Percentiles rank a stretch among this genome's conserved stretches.
Conservation (phyloP, 768 basidiomycete species). For the Pluteus cervinus region DNA sequence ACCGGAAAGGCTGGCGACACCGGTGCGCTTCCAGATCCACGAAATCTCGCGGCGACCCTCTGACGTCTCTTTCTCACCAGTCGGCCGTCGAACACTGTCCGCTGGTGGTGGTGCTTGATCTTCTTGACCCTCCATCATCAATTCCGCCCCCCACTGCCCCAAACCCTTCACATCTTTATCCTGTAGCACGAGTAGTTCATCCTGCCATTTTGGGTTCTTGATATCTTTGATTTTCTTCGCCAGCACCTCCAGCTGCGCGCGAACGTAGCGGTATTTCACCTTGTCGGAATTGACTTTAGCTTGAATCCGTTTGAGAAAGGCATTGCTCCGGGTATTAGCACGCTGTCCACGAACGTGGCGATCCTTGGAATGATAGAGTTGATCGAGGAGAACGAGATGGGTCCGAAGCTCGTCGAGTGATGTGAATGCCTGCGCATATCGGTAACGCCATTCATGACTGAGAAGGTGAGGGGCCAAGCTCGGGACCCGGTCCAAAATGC, state of each 20-base stretch:
- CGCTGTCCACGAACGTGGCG: slow-evolving; percentile 17
- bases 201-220: background rate
- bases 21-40: slow-evolving; percentile 4
- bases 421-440: slow-evolving; percentile 22
- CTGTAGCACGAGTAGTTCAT: background rate
- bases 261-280: slow-evolving; percentile 10
- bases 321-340: slow-evolving; percentile 15
- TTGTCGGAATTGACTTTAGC: slow-evolving; percentile 10
- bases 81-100: too few species aligned
- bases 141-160: too few species aligned
- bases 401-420: slow-evolving; percentile 20
- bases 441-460: slow-evolving; percentile 19
- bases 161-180: slow-evolving; percentile 4
- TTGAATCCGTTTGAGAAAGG: slow-evolving; percentile 11
- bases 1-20: slow-evolving; percentile 1
- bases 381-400: slow-evolving; percentile 19
- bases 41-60: slow-evolving; percentile 4
- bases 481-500: background rate
- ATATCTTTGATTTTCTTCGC: background rate
- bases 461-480: slow-evolving; percentile 5
- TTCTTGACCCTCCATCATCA: too few species aligned
- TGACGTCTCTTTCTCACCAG: background rate
- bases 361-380: slow-evolving; percentile 24
- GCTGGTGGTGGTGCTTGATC: too few species aligned
- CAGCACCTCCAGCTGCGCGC: slow-evolving; percentile 4